Evolutionary conservation across 176 grass and related monocot species (phyloP).

Genomic region (Urochloa ruziziensis): DNA sequence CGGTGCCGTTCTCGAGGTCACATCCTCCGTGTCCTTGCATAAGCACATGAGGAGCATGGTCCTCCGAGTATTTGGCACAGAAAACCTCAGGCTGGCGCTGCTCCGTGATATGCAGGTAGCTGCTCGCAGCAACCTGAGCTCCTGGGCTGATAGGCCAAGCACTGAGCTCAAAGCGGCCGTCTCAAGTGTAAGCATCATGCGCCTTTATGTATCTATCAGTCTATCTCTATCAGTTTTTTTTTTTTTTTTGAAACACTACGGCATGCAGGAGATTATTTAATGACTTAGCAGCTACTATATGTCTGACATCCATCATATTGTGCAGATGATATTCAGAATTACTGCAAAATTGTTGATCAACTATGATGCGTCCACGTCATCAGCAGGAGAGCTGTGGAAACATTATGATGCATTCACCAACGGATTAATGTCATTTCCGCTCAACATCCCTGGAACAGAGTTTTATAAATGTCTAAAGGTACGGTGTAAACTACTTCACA

Average conservation of each 20-base stretch:
- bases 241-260: no score
- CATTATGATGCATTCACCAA: conserved; percentile 34
- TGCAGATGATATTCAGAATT: conserved; percentile 60
- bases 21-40: conserved; percentile 33
- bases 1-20: conserved; percentile 17
- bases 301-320: no score
- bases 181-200: conserved; percentile 24
- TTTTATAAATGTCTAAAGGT: conserved; percentile 59
- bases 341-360: conserved; percentile 55
- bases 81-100: conserved; percentile 26
- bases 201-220: no score
- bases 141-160: conserved; percentile 29
- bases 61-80: conserved; percentile 38
- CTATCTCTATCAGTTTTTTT: no score
- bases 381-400: conserved; percentile 39
- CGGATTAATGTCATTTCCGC: conserved; percentile 43
- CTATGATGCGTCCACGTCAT: background rate
- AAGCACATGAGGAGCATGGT: conserved; percentile 40
- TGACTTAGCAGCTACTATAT: no score
- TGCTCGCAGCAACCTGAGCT: background rate
- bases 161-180: conserved; percentile 35
- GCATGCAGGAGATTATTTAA: no score
- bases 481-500: background rate
- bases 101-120: conserved; percentile 27
- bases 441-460: conserved; percentile 41